Base-by-base conservation (phyloP, 441 rosid species). In the Brassica hybrid region DNA sequence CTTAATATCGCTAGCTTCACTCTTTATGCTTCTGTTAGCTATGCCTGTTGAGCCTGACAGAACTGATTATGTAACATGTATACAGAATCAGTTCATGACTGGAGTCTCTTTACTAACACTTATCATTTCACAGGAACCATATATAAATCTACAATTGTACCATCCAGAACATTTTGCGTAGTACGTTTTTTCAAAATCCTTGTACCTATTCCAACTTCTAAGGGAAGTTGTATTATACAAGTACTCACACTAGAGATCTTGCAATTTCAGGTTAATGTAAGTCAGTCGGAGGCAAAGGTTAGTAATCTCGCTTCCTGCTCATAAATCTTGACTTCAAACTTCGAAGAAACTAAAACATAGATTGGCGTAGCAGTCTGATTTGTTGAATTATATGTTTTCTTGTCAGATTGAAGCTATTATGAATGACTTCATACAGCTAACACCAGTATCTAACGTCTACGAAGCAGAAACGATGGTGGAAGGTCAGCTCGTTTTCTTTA, bases 401-500 rank as follows among this genome's bases (percentile, higher is more conserved):
- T 48, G 45, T 76, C 91, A 93, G 97, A 83, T 91, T 66, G 97
- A 94, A 83, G 97, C 97, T 67, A 91, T 94, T 77, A 91, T 91
- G 94, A 83, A 89, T 82, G 98, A 94, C 82, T 93, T 87, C 82
- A 88, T 94, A 82, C 96, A 90, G 86, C 86, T 93, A 75, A 90
- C 84, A 77, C 92, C 98, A 38, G 88, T 85, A 62, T 90, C 96
- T 23, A 91, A 93, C 79, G 96, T 91, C 80, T 85, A 81, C 7
- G 96, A 91, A 84, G 88, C 97, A 36, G 98, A 94, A 84, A 94
- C 98, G 56, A 91, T 94, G 98, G 87, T 93, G 79, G 99, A 94
- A 91, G 99, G 99, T 93, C 14, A 54, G 83, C 81, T 71, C 68
- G 16, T 45, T 4, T 4, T 45, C 52, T 45, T 1, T 45, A 45